These are phyloP conservation scores for Zostera marina DNA, from an alignment of 116 monocot genomes.

Conservation along the genomic window DNA sequence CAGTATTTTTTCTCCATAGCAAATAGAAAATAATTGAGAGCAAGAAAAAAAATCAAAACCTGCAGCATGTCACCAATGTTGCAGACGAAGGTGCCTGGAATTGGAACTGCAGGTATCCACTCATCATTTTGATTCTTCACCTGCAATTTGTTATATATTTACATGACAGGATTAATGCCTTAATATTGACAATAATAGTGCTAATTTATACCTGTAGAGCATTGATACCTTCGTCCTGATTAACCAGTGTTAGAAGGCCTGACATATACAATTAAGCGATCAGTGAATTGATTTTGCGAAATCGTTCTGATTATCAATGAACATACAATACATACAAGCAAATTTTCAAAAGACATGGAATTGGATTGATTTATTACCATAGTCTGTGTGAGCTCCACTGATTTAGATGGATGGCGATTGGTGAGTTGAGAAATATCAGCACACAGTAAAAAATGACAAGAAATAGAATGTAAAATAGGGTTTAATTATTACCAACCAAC, in stretches of 20 bases:
- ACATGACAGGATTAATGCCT: too few relatives aligned
- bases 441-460: too few relatives aligned
- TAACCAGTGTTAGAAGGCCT: conserved; percentile 89
- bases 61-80: conserved; percentile 97
- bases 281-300: too few relatives aligned
- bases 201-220: neutral
- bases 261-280: neutral
- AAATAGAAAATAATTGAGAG: neutral
- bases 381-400: conserved; percentile 95
- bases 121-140: conserved; percentile 68
- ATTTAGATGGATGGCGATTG: conserved; percentile 5
- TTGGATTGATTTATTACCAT: too few relatives aligned
- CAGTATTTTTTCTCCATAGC: too few relatives aligned
- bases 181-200: too few relatives aligned
- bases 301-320: too few relatives aligned
- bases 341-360: conserved; percentile 1
- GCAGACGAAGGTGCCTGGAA: conserved; percentile 84
- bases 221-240: conserved; percentile 58
- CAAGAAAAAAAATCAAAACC: conserved; percentile 17
- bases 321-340: too few relatives aligned
- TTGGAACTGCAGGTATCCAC: conserved; percentile 64
- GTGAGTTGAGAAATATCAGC: neutral
- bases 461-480: too few relatives aligned
- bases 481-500: conserved; percentile 90
- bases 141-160: too few relatives aligned